Evolutionary conservation across 2,329 filamentous ascomycete genomes (phyloP).

Genomic region (Arthrobotrys megalospora): DNA sequence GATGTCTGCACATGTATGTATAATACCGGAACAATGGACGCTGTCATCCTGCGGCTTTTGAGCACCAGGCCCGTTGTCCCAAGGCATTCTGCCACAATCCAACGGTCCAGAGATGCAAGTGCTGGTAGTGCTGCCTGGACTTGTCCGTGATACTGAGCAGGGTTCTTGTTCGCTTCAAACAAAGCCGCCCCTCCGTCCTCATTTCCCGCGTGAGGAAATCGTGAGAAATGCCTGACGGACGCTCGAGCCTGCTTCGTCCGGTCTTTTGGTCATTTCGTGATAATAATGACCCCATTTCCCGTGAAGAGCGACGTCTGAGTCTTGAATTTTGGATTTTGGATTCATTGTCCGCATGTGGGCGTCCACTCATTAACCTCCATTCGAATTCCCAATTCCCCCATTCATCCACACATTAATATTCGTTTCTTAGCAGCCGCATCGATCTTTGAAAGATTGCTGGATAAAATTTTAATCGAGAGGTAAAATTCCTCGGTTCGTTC

Average conservation of each 20-base stretch:
- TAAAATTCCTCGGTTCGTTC: slow-evolving; percentile 22
- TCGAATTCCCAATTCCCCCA: slow-evolving; percentile 11
- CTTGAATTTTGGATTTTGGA: slow-evolving; percentile 13
- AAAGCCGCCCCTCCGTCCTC: slow-evolving; percentile 57
- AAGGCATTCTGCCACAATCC: slow-evolving; percentile 8
- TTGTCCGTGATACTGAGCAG: slow-evolving; percentile 46
- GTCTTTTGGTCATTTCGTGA: slow-evolving; percentile 43
- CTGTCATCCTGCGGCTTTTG: slow-evolving; percentile 25
- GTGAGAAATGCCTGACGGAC: slow-evolving; percentile 20
- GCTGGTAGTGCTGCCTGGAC: slow-evolving; percentile 18
- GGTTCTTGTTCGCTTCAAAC: slow-evolving; percentile 60
- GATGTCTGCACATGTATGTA: neutral
- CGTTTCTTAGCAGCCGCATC: slow-evolving; percentile 29
- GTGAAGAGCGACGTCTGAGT: neutral
- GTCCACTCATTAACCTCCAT: slow-evolving; percentile 23
- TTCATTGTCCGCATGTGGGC: slow-evolving; percentile 27
- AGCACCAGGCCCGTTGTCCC: slow-evolving; percentile 17
- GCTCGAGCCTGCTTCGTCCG: slow-evolving; percentile 24
- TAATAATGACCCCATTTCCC: slow-evolving; percentile 51
- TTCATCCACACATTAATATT: slow-evolving; percentile 11
- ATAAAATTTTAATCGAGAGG: neutral
- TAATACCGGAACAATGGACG: slow-evolving; percentile 19
- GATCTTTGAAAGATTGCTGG: slow-evolving; percentile 33
- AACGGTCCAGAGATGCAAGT: neutral
- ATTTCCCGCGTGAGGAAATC: slow-evolving; percentile 45